phyloP scores from a whole-genome alignment of 73 alveolate species.

The Paramecium caudatum region DNA sequence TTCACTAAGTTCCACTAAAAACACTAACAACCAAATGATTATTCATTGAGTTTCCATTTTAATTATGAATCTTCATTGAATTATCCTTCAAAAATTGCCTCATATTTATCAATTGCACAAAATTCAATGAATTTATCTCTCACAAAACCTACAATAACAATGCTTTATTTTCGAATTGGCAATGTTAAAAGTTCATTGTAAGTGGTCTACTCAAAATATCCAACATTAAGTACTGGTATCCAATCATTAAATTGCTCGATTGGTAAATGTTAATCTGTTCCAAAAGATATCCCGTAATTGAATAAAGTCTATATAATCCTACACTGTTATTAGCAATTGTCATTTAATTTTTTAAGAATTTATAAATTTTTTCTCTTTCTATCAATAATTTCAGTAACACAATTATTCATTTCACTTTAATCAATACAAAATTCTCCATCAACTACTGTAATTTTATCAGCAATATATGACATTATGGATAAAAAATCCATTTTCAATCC shows the following conservation, averaged over 20 bases:
- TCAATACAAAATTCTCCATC: constrained; percentile 54
- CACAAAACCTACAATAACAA: neutral
- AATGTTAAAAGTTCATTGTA: neutral
- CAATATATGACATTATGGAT: neutral
- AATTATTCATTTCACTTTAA: constrained; percentile 25
- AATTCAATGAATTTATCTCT: constrained; percentile 1
- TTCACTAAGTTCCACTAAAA: constrained; percentile 11
- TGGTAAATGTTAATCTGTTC: constrained; percentile 43
- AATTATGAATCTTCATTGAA: neutral
- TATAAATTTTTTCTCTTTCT: constrained; percentile 8
- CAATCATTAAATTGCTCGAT: neutral
- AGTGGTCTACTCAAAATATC: neutral
- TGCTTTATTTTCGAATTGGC: neutral
- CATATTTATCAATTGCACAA: constrained; percentile 37
- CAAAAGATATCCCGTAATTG: neutral
- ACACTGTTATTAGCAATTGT: neutral
- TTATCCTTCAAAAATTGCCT: neutral
- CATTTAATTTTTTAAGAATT: neutral
- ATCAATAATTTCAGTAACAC: neutral
- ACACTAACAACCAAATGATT: constrained; percentile 14
- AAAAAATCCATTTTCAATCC: neutral
- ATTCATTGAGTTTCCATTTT: neutral
- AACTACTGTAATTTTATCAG: neutral
- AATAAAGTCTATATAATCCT: neutral
- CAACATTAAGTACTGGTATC: neutral